Percentiles rank a stretch among this genome's conserved stretches.
phyloP scores from a whole-genome alignment of 202 grass and related monocot genomes.

The Schoenoplectus triqueter region DNA sequence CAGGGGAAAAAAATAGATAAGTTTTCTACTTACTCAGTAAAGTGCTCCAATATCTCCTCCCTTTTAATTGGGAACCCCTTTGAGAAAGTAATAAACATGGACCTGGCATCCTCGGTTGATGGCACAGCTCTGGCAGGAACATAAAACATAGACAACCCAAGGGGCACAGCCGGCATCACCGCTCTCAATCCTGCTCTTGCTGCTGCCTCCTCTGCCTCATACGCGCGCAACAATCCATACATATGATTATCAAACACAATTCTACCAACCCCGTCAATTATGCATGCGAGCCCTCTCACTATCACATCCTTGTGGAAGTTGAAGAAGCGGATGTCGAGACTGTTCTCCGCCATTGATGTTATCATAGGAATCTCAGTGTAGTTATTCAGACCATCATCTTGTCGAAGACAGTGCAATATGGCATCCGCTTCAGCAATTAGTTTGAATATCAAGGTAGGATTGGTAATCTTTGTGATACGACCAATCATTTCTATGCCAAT shows the following conservation, averaged over 20 bases:
- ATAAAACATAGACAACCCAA: constrained; percentile 36
- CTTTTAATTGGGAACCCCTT: constrained; percentile 42
- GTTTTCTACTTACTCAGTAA: constrained; percentile 46
- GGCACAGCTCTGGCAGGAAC: background rate
- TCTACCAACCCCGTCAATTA: constrained; percentile 49
- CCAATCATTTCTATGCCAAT: constrained; percentile 29
- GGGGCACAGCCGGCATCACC: background rate
- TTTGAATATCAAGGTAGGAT: background rate
- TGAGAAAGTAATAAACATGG: constrained; percentile 70
- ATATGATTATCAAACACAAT: constrained; percentile 58
- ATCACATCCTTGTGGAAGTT: constrained; percentile 44
- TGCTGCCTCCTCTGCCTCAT: constrained; percentile 19
- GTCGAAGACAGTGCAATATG: constrained; percentile 42
- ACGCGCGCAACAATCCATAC: constrained; percentile 8
- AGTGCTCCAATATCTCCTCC: constrained; percentile 58
- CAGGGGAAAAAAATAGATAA: background rate
- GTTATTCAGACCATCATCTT: background rate
- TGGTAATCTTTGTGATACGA: background rate
- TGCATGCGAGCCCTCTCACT: constrained; percentile 36
- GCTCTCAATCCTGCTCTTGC: constrained; percentile 17
- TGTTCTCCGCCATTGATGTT: background rate
- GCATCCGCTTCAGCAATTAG: constrained; percentile 30
- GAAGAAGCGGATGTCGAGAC: constrained; percentile 40
- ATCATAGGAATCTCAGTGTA: constrained; percentile 44
- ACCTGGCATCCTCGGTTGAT: constrained; percentile 52